Percentiles rank a stretch among this genome's conserved stretches.
Evolutionary conservation across 2,329 filamentous ascomycete genomes (phyloP).

Genomic region (Dactylellina parvicollis): DNA sequence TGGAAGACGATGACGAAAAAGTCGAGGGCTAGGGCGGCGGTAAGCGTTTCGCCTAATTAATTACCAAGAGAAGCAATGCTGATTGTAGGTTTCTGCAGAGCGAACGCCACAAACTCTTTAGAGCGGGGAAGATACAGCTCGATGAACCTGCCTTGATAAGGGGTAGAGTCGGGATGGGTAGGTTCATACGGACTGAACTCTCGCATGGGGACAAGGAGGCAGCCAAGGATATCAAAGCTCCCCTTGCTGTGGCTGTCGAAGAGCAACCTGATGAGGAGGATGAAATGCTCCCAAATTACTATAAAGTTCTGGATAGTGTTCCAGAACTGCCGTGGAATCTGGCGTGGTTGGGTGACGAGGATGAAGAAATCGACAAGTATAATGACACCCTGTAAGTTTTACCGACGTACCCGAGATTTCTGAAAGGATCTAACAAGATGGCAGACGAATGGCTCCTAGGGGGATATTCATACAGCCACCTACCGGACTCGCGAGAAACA

Average conservation of each 20-base stretch:
- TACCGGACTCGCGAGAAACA: slow-evolving; percentile 77
- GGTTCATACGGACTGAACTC: slow-evolving; percentile 72
- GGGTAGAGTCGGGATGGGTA: slow-evolving; percentile 86
- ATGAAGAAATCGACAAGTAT: slow-evolving; percentile 86
- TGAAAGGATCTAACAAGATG: slow-evolving; percentile 15
- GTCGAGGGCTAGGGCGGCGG: slow-evolving; percentile 72
- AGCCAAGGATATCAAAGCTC: slow-evolving; percentile 55
- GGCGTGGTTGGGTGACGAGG: slow-evolving; percentile 87
- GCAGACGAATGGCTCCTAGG: slow-evolving; percentile 71
- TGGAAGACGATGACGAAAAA: slow-evolving; percentile 99
- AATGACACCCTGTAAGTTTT: slow-evolving; percentile 76
- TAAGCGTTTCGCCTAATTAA: slow-evolving; percentile 50
- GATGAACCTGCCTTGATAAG: slow-evolving; percentile 89
- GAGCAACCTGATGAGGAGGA: slow-evolving; percentile 93
- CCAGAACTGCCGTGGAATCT: slow-evolving; percentile 82
- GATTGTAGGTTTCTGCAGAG: slow-evolving; percentile 72
- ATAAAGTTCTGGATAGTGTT: slow-evolving; percentile 84
- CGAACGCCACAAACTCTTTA: slow-evolving; percentile 86
- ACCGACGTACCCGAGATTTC: not conserved
- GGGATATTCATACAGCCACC: slow-evolving; percentile 79
- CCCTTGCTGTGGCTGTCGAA: slow-evolving; percentile 72
- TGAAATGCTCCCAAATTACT: slow-evolving; percentile 88
- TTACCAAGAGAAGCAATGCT: slow-evolving; percentile 23
- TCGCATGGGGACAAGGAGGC: slow-evolving; percentile 60
- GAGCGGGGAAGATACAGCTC: slow-evolving; percentile 80